phyloP scores from a whole-genome alignment of 805 yeast genomes.

The Cyberlindnera galapagoensis region DNA sequence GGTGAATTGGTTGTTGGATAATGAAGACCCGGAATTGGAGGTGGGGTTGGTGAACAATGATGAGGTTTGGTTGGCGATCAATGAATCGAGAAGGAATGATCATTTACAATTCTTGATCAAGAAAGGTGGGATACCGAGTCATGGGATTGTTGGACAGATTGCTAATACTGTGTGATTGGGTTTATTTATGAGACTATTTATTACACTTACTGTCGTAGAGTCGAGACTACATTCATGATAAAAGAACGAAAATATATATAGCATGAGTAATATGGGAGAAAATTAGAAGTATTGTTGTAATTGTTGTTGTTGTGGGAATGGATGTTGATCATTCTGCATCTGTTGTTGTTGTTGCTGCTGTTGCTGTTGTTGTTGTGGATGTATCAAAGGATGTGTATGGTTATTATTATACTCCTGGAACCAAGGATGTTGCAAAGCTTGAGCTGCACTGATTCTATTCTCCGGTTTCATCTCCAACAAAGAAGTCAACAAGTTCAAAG shows the following conservation, averaged over 20 bases:
- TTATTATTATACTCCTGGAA: conserved; percentile 59
- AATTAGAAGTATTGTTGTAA: conserved; percentile 1
- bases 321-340: too few species aligned
- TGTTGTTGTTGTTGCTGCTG: conserved; percentile 9
- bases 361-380: conserved; percentile 10
- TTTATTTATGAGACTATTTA: too few species aligned
- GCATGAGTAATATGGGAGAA: background rate
- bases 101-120: conserved; percentile 12
- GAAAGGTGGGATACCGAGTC: conserved; percentile 20
- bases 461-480: conserved; percentile 92
- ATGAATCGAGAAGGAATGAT: conserved; percentile 1
- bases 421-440: conserved; percentile 92
- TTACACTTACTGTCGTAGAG: too few species aligned
- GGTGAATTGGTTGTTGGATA: conserved; percentile 16
- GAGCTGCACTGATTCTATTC: conserved; percentile 83
- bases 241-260: background rate
- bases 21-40: conserved; percentile 1
- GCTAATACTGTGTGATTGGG: too few species aligned
- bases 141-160: conserved; percentile 10
- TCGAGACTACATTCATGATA: background rate
- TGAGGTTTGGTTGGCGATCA: conserved; percentile 17
- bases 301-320: conserved; percentile 5
- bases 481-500: conserved; percentile 72
- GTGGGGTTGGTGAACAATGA: conserved; percentile 10
- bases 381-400: too few species aligned